phyloP scores from a whole-genome alignment of 768 basidiomycete species.

The Cantharellus cinnabarinus region DNA sequence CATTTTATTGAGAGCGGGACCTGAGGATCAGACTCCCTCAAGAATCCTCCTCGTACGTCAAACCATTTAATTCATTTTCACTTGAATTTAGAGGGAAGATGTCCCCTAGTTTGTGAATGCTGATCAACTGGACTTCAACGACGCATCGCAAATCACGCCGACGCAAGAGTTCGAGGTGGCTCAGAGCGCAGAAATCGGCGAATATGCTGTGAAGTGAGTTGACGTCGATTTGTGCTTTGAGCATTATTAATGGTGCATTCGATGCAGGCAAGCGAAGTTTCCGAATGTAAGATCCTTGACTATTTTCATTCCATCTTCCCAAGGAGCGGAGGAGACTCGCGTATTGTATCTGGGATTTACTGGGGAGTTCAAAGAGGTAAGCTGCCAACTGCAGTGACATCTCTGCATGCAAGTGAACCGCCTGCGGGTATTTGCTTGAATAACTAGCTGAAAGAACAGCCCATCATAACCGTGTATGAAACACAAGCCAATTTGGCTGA shows the following conservation, averaged over 20 bases:
- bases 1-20: conserved; percentile 68
- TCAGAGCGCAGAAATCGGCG: conserved; percentile 55
- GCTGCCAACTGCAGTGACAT: conserved; percentile 1
- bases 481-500: conserved; percentile 72
- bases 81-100: not conserved
- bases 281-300: conserved; percentile 64
- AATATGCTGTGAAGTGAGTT: conserved; percentile 63
- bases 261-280: conserved; percentile 64
- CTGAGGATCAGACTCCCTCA: conserved; percentile 52
- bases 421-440: not conserved
- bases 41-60: conserved; percentile 46
- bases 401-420: not conserved
- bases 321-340: conserved; percentile 54
- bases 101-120: conserved; percentile 47
- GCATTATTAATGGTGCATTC: not conserved
- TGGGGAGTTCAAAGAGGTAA: conserved; percentile 64
- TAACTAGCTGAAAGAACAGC: conserved; percentile 47
- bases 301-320: conserved; percentile 59
- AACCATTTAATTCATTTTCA: not conserved
- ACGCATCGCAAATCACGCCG: conserved; percentile 37
- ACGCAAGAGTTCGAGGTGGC: conserved; percentile 56
- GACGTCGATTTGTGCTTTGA: not conserved
- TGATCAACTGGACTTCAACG: conserved; percentile 63
- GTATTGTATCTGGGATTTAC: conserved; percentile 76
- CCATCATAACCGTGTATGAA: conserved; percentile 76